Percentiles rank a stretch among this genome's conserved stretches.
phyloP scores from a whole-genome alignment of 352 stramenopile genomes.

The Globisporangium canariense region DNA sequence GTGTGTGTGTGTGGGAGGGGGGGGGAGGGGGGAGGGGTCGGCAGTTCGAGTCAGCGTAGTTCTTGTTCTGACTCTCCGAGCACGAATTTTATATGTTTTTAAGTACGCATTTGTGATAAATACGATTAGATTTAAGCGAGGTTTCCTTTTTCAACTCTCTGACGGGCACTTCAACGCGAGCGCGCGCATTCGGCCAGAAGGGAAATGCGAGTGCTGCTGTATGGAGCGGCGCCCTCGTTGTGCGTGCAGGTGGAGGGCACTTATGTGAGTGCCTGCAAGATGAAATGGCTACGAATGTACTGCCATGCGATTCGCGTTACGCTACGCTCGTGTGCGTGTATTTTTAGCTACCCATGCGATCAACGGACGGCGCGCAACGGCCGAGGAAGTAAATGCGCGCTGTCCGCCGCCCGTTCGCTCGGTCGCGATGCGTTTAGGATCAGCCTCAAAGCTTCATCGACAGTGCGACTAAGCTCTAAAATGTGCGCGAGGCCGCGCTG shows the following conservation, averaged over 20 bases:
- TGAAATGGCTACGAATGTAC: not conserved
- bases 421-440: not conserved
- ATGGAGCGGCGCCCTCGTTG: too few relatives aligned
- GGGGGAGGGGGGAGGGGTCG: too few relatives aligned
- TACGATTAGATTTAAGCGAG: not conserved
- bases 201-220: not conserved
- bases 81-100: not conserved
- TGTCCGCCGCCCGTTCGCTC: not conserved
- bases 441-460: not conserved
- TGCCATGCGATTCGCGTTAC: not conserved
- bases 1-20: too few relatives aligned
- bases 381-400: not conserved
- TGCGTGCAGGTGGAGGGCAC: too few relatives aligned
- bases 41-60: not conserved
- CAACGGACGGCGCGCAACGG: constrained; percentile 1
- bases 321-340: not conserved
- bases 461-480: not conserved
- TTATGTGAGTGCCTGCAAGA: not conserved
- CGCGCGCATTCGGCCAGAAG: not conserved
- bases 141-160: not conserved
- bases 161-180: not conserved
- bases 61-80: not conserved
- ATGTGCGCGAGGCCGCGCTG: not conserved
- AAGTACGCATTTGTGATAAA: not conserved
- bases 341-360: constrained; percentile 1